Percentiles rank a stretch among this genome's conserved stretches.
These are phyloP conservation scores for Carex myosuroides DNA, from an alignment of 176 grass and related monocot genomes.

Conservation along the genomic window DNA sequence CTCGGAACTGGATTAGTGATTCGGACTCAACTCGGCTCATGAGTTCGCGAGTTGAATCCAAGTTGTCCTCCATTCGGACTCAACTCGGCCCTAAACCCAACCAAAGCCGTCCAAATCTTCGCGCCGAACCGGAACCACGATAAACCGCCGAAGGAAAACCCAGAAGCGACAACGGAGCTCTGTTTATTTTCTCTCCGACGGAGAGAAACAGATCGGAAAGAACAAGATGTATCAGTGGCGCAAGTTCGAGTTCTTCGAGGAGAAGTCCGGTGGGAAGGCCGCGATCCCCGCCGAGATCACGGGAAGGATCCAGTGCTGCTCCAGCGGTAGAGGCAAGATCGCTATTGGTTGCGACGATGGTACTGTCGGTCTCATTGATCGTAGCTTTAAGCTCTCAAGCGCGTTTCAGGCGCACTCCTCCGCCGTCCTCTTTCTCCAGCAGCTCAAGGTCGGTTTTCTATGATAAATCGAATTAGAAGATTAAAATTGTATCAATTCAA, in stretches of 20 bases:
- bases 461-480: not conserved
- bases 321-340: conserved; percentile 63
- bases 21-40: no score
- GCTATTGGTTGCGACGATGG: conserved; percentile 82
- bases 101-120: not conserved
- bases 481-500: not conserved
- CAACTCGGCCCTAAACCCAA: no score
- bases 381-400: conserved; percentile 58
- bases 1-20: no score
- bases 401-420: conserved; percentile 61
- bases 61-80: no score
- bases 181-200: not conserved
- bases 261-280: conserved; percentile 50
- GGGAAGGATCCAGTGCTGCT: conserved; percentile 59
- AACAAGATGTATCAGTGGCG: conserved; percentile 68
- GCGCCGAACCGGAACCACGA: not conserved
- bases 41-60: no score
- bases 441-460: conserved; percentile 64
- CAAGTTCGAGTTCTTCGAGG: conserved; percentile 95
- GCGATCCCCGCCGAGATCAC: conserved; percentile 46
- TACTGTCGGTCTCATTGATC: conserved; percentile 63
- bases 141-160: not conserved
- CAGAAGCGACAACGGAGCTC: not conserved
- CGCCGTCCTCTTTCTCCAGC: conserved; percentile 74
- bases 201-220: conserved; percentile 10